Evolutionary conservation across 2,329 filamentous ascomycete species (phyloP).

Genomic region (Aspergillus uvarum): DNA sequence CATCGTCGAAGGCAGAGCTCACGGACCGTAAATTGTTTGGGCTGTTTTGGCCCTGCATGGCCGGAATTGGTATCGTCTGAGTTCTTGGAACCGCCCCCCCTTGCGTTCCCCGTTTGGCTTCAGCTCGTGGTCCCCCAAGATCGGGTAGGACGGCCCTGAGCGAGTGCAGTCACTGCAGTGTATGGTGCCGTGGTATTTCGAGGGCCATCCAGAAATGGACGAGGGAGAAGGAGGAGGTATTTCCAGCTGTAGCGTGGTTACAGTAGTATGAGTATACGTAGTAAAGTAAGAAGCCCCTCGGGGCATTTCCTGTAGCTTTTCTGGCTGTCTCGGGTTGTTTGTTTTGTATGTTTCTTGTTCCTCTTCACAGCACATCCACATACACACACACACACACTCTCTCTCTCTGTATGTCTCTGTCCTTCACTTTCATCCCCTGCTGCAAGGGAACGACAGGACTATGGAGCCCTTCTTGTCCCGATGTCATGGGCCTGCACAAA

Average conservation of each 20-base stretch:
- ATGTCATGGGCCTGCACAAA: slow-evolving; percentile 4
- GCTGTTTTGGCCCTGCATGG: slow-evolving; percentile 21
- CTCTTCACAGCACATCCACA: neutral
- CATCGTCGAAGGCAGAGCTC: neutral
- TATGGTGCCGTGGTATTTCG: slow-evolving; percentile 2
- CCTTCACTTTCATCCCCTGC: slow-evolving; percentile 8
- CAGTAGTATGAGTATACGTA: too few relatives aligned
- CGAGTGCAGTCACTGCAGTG: neutral
- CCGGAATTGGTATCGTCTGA: slow-evolving; percentile 15
- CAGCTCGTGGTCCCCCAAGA: slow-evolving; percentile 22
- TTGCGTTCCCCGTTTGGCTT: slow-evolving; percentile 20
- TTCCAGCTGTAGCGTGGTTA: neutral
- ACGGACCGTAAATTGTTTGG: neutral
- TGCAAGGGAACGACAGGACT: slow-evolving; percentile 14
- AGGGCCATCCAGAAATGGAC: neutral
- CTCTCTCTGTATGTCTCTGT: neutral
- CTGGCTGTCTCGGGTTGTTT: slow-evolving; percentile 8
- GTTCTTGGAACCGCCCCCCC: slow-evolving; percentile 14
- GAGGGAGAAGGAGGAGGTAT: slow-evolving; percentile 13
- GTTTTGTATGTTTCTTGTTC: slow-evolving; percentile 11
- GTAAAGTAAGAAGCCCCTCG: too few relatives aligned
- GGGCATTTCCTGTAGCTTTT: neutral
- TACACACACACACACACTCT: neutral
- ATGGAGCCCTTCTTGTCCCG: neutral
- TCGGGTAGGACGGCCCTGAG: slow-evolving; percentile 20